A percentile compares a stretch with the other conserved stretches of the same genome.
Evolutionary conservation across 306 rosid genomes (phyloP).

Genomic region (Potentilla sterilis): DNA sequence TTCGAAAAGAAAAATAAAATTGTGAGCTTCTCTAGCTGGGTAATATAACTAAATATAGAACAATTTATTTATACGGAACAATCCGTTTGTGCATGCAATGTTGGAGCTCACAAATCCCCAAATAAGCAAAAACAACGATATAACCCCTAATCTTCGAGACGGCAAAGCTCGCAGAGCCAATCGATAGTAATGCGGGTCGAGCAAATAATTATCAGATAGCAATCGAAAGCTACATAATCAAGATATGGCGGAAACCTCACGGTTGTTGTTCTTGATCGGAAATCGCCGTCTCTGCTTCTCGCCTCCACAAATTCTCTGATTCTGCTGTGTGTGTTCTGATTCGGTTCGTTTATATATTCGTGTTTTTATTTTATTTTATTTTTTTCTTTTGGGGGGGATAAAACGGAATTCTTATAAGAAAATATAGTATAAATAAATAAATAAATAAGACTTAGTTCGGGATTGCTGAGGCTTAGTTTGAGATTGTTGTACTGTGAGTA

Average conservation of each 20-base stretch:
- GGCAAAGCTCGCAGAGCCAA: background rate
- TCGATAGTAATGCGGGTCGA: background rate
- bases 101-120: background rate
- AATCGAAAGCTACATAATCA: background rate
- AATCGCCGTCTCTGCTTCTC: background rate
- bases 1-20: background rate
- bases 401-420: too few species aligned
- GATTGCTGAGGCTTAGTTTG: too few species aligned
- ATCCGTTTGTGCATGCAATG: background rate
- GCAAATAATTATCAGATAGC: background rate
- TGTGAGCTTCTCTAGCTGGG: background rate
- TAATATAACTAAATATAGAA: too few species aligned
- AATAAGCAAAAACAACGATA: background rate
- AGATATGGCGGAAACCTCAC: background rate
- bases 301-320: background rate
- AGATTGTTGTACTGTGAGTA: too few species aligned
- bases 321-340: background rate
- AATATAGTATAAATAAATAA: too few species aligned
- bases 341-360: background rate
- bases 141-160: background rate
- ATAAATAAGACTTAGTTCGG: too few species aligned
- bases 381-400: background rate
- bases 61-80: background rate
- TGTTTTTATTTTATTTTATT: background rate
- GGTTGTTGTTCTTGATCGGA: background rate